Evolutionary conservation across 148 eudicot genomes (phyloP).

Genomic region (Fagopyrum tataricum): DNA sequence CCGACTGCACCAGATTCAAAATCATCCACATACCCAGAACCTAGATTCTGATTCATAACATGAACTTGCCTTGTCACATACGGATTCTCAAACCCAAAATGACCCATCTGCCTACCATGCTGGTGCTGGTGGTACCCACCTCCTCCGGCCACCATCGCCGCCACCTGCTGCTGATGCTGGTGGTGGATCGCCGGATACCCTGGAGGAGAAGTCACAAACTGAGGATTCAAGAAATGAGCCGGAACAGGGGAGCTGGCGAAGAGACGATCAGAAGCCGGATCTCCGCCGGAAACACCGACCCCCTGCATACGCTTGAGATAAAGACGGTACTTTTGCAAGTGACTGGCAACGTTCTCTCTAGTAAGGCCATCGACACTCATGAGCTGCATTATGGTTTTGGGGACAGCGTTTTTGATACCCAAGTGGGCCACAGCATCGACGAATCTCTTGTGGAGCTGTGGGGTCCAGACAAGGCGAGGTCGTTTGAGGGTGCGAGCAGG

Average conservation of each 20-base stretch:
- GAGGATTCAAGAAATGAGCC: conserved; percentile 54
- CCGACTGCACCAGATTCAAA: conserved; percentile 44
- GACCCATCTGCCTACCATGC: conserved; percentile 30
- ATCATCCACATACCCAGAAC: conserved; percentile 31
- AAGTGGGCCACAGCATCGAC: conserved; percentile 79
- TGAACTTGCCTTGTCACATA: conserved; percentile 46
- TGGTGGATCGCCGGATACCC: conserved; percentile 9
- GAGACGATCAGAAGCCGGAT: conserved; percentile 67
- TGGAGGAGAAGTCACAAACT: neutral
- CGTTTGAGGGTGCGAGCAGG: conserved; percentile 66
- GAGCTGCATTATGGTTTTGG: conserved; percentile 78
- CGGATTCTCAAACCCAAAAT: conserved; percentile 52
- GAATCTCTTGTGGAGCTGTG: conserved; percentile 73
- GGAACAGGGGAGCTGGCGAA: conserved; percentile 91
- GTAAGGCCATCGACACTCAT: conserved; percentile 79
- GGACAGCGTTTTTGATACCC: conserved; percentile 77
- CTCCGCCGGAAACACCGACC: conserved; percentile 22
- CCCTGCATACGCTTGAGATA: conserved; percentile 75
- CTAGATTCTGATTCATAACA: conserved; percentile 33
- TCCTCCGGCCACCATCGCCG: conserved; percentile 21
- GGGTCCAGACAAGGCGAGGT: conserved; percentile 80
- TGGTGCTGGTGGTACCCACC: conserved; percentile 31
- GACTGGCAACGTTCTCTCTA: conserved; percentile 71
- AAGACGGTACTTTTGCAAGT: conserved; percentile 59
- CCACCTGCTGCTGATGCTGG: conserved; percentile 23